Evolutionary conservation across 192 early-diverging fungal species (phyloP), one percentile per base, ranked within the genome.

Genomic region (Jimgerdemannia flammicorona): DNA sequence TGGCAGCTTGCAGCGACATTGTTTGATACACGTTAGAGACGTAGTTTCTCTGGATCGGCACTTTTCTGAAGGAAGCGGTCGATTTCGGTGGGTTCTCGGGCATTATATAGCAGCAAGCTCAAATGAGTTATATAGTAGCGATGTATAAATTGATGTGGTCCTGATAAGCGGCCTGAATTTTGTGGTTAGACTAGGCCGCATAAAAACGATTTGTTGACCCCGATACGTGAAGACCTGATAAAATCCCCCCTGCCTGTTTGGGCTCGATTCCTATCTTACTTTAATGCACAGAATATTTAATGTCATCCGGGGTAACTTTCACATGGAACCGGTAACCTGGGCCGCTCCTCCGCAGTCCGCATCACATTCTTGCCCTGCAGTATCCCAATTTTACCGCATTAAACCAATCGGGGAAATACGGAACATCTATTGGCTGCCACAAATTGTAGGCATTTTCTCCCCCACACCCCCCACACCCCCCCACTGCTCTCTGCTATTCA

Each of bases 1-100:
- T 68, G 6, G 40, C 67, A 41, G 67, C 67, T 68, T 68, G 67
- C 19, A 68, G 18, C 2, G 67, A 20, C 67, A 68, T 68, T 65
- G 64, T 29, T 29, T 29, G 29, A 29, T 29, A 29, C 29, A 29
- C 29, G 29, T 29, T 29, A 29, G 1, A 29, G 29, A 29, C 1
- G 29, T 29, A 0, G 29, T 29, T 29, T 29, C 29, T 29, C 29
- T 29, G 29, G 29, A 29, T 29, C 29, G 1, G 29, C 29, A 29
- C 29, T 29, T 29, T 29, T 29, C 29, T 29, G 29, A 29, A 29
- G 29, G n/a, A n/a, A n/a, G n/a, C n/a, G n/a, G 29, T 29, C 29
- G 49, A 2, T 14, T 59, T 10, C 0, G 49, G 14, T 59, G 49
- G 49, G 49, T 10, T 59, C 14, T 59, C 49, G 14, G 49, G 49